Evolutionary conservation across 2,329 filamentous ascomycete species (phyloP).

Genomic region (Zalaria obscura): DNA sequence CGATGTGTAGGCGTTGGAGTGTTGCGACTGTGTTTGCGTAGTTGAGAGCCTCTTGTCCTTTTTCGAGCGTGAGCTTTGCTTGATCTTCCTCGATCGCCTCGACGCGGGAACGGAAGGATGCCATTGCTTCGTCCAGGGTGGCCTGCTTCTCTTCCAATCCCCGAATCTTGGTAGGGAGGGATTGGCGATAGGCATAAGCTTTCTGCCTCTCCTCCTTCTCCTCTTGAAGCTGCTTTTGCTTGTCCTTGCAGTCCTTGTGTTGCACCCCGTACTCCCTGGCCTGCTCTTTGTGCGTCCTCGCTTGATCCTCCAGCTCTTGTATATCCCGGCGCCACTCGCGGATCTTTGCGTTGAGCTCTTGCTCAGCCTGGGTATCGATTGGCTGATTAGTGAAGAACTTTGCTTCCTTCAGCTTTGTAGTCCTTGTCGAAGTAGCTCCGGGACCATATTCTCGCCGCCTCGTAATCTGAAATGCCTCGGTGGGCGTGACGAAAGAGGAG

Average conservation of each 20-base stretch:
- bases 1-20: slow-evolving; percentile 48
- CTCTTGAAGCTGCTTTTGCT: slow-evolving; percentile 27
- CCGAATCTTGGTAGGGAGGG: slow-evolving; percentile 60
- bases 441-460: slow-evolving; percentile 71
- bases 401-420: slow-evolving; percentile 46
- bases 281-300: slow-evolving; percentile 9
- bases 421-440: slow-evolving; percentile 54
- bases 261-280: slow-evolving; percentile 7
- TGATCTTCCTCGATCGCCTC: slow-evolving; percentile 30
- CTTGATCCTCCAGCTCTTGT: slow-evolving; percentile 22
- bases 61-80: slow-evolving; percentile 16
- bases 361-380: slow-evolving; percentile 51
- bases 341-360: slow-evolving; percentile 42
- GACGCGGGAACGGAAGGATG: slow-evolving; percentile 43
- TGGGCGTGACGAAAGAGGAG: slow-evolving; percentile 55
- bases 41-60: slow-evolving; percentile 30
- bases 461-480: slow-evolving; percentile 47
- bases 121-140: slow-evolving; percentile 34
- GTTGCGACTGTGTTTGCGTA: slow-evolving; percentile 47
- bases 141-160: slow-evolving; percentile 31
- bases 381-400: slow-evolving; percentile 64
- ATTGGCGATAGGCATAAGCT: slow-evolving; percentile 46
- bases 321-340: slow-evolving; percentile 25
- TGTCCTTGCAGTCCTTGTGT: slow-evolving; percentile 11
- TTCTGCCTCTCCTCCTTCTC: slow-evolving; percentile 57